Base-by-base conservation (phyloP, 2,329 filamentous ascomycete genomes). In the Ilyonectria mors-panacis region DNA sequence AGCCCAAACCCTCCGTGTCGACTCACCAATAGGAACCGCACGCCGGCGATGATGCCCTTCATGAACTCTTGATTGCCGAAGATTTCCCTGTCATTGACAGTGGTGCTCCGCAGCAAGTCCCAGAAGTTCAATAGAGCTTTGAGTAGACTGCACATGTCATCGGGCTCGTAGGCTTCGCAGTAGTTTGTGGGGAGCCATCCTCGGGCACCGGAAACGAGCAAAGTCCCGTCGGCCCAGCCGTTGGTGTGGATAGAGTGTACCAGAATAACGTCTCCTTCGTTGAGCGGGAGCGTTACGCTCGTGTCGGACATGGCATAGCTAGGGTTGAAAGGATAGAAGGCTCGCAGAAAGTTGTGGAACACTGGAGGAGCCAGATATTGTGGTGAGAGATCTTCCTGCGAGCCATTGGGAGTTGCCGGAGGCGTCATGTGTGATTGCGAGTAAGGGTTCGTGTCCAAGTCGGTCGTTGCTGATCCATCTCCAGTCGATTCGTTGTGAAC, bases 171-270 rank as follows among this genome's bases (percentile, higher is more conserved):
- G 10, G 94, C 88, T 78, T 98, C 95, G 84, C 96, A 99, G 80
- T 98, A 99, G 81, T 99, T 99, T 9, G 96, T 99, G 3, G 96
- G 96, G 67, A 99, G 85, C 96, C 96, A 99, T 69, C 96, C 96
- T 73, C 96, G 89, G 57, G 93, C 92, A 28, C 95, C 95, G 3
- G 94, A 94, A 26, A 92, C 88, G 68, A 99, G 83, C 45, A 98
- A 85, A 1, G 96, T 99, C 58, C 96, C 96, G 80, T 99, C 96
- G 35, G 96, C 96, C 96, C 96, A 99, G 73, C 96, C 96, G 83
- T 98, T 99, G 67, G 94, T 96, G 81, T 99, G 96, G 72, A 98
- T 93, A 4, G 96, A 98, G 81, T 99, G 96, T 23, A 99, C 93
- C 65, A 99, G 83, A 60, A 99, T 92, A 55, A 99, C 89, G 77